Evolutionary conservation across 805 yeast species (phyloP).

Genomic region (Teunomyces atbi): DNA sequence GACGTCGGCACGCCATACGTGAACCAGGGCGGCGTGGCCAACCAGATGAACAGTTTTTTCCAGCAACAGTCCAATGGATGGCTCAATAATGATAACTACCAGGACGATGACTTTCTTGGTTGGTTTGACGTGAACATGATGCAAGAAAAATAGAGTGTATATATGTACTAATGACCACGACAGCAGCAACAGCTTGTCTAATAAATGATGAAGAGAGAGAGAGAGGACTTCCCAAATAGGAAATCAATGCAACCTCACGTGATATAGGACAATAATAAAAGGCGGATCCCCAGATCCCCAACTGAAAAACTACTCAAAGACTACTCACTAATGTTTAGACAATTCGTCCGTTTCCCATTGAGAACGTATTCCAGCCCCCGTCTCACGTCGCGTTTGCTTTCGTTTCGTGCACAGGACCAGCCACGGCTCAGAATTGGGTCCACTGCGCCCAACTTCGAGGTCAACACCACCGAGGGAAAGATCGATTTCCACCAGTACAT

Average conservation of each 20-base stretch:
- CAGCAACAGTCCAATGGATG: constrained; percentile 84
- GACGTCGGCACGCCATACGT: constrained; percentile 12
- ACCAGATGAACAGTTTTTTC: constrained; percentile 57
- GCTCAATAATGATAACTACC: constrained; percentile 59
- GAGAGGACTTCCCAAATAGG: background rate
- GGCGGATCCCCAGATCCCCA: background rate
- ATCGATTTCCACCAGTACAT: constrained; percentile 62
- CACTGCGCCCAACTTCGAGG: constrained; percentile 65
- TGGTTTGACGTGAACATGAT: constrained; percentile 78
- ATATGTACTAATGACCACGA: background rate
- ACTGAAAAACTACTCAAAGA: background rate
- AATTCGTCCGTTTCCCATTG: constrained; percentile 13
- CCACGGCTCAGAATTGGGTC: constrained; percentile 56
- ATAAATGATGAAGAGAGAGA: background rate
- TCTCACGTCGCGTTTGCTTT: constrained; percentile 17
- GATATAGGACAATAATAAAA: background rate
- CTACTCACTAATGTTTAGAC: constrained; percentile 17
- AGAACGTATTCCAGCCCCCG: constrained; percentile 5
- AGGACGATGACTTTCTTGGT: constrained; percentile 84
- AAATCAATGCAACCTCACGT: constrained; percentile 4
- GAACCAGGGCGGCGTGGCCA: constrained; percentile 17
- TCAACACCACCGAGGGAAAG: constrained; percentile 62
- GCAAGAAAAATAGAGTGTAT: constrained; percentile 9
- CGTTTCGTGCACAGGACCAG: constrained; percentile 38
- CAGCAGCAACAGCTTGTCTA: too few relatives aligned